phyloP scores from a whole-genome alignment of 176 grass and related monocot genomes.

The Tillandsia fasciculata region DNA sequence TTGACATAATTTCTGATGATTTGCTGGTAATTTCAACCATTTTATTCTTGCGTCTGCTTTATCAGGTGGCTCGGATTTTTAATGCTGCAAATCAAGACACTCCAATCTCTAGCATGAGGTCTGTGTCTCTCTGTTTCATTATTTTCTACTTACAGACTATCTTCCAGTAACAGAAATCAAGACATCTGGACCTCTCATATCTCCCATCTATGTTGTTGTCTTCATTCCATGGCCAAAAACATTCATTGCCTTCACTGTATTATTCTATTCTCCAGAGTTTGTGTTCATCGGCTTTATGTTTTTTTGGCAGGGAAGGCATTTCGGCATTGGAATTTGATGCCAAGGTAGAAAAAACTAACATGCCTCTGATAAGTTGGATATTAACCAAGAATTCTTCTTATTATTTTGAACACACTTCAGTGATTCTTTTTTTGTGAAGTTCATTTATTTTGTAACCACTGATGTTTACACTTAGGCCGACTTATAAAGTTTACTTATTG shows the following conservation, averaged over 20 bases:
- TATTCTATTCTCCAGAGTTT: slow-evolving; percentile 5
- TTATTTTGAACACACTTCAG: too few species aligned
- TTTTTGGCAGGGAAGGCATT: slow-evolving; percentile 54
- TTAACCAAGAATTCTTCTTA: slow-evolving; percentile 4
- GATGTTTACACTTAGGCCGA: too few species aligned
- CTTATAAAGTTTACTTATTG: too few species aligned
- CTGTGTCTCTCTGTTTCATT: neutral
- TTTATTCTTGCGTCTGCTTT: slow-evolving; percentile 18
- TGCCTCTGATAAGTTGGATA: neutral
- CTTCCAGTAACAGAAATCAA: neutral
- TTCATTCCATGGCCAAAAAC: neutral
- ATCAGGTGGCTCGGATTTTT: neutral
- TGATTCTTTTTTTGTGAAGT: too few species aligned
- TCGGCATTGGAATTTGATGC: slow-evolving; percentile 76
- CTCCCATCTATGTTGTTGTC: neutral
- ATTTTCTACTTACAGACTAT: neutral
- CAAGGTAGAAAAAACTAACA: slow-evolving; percentile 50
- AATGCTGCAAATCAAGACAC: neutral
- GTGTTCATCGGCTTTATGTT: slow-evolving; percentile 14
- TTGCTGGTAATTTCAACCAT: slow-evolving; percentile 11
- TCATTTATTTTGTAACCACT: too few species aligned
- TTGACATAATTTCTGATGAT: neutral
- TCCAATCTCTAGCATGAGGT: neutral
- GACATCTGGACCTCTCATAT: neutral
- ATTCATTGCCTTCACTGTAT: slow-evolving; percentile 21